Percentiles rank a stretch among this genome's conserved stretches.
phyloP scores from a whole-genome alignment of 1,139 yeast genomes.

The Hemisphaericaspora subhashii region DNA sequence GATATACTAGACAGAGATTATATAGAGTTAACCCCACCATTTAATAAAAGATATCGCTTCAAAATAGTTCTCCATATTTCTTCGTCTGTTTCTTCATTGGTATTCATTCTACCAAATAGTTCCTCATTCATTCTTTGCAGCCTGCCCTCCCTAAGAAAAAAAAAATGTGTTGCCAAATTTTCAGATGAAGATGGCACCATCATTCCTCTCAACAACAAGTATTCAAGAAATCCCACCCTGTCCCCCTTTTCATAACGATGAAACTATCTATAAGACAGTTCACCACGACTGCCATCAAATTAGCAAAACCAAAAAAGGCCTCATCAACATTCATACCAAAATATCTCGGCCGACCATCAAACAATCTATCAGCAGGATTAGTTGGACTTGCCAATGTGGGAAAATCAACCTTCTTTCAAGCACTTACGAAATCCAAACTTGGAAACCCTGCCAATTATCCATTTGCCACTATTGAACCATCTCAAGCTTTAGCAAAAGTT shows the following conservation, averaged over 20 bases:
- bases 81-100: neutral
- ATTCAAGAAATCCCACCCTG: no score
- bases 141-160: no score
- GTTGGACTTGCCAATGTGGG: conserved; percentile 82
- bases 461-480: conserved; percentile 77
- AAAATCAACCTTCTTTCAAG: conserved; percentile 64
- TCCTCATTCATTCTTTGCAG: no score
- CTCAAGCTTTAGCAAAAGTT: conserved; percentile 60
- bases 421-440: conserved; percentile 66
- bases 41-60: no score
- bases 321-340: conserved; percentile 2
- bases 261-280: conserved; percentile 6
- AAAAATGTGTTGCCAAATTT: no score
- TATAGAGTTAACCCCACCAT: neutral
- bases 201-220: no score
- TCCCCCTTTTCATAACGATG: neutral
- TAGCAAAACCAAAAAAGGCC: conserved; percentile 7
- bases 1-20: neutral
- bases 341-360: conserved; percentile 53
- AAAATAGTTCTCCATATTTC: no score
- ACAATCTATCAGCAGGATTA: conserved; percentile 54
- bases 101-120: no score
- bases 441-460: conserved; percentile 84
- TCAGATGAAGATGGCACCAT: no score
- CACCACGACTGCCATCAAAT: conserved; percentile 3